Conservation (phyloP, 768 basidiomycete genomes). For the Pleurotus cornucopiae region DNA sequence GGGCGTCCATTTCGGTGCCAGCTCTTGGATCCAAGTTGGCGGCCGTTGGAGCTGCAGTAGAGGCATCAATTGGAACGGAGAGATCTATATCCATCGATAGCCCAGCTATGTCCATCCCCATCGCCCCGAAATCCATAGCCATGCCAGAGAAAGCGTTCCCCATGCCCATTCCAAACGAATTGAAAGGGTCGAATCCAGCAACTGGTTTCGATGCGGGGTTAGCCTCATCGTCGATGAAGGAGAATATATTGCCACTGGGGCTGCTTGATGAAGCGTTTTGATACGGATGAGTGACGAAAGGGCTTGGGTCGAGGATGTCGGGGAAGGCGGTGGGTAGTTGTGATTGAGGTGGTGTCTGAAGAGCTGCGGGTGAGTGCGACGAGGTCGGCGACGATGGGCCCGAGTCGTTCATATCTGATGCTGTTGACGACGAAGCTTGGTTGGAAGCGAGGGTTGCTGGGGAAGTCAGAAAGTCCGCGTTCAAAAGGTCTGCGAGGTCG, state of each 20-base stretch:
- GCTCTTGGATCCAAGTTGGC: constrained; percentile 5
- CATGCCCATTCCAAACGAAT: constrained; percentile 15
- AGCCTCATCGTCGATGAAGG: constrained; percentile 4
- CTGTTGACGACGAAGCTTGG: constrained; percentile 32
- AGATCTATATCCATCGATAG: constrained; percentile 8
- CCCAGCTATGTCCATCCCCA: constrained; percentile 15
- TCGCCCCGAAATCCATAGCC: constrained; percentile 21
- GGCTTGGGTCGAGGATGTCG: constrained; percentile 27
- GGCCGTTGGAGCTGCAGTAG: constrained; percentile 15
- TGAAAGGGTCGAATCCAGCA: constrained; percentile 4
- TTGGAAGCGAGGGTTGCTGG: constrained; percentile 19
- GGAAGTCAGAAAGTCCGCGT: constrained; percentile 52
- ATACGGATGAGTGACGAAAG: constrained; percentile 19
- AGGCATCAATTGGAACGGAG: neutral
- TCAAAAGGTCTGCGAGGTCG: constrained; percentile 61
- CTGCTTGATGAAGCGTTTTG: constrained; percentile 29
- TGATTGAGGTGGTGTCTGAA: constrained; percentile 45
- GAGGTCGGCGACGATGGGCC: constrained; percentile 38
- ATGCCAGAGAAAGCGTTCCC: constrained; percentile 21
- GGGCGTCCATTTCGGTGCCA: constrained; percentile 49
- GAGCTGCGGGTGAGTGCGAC: constrained; percentile 38
- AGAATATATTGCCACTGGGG: constrained; percentile 15
- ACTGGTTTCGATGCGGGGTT: constrained; percentile 12
- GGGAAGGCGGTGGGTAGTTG: constrained; percentile 30
- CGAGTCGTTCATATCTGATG: constrained; percentile 17